phyloP scores from a whole-genome alignment of 257 asterid genomes.

The Hygrophila difformis region DNA sequence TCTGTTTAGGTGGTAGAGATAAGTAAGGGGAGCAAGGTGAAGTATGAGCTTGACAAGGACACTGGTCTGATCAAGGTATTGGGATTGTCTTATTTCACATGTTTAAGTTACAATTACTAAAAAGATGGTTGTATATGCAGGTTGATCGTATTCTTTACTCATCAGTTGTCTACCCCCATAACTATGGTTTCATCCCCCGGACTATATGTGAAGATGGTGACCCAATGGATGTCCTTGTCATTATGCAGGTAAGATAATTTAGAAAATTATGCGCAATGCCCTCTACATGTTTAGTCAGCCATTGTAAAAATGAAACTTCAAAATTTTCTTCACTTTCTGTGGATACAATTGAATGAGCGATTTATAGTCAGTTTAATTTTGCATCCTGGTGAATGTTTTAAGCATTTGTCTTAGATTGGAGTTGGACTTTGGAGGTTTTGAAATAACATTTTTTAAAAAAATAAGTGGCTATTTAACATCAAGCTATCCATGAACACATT shows the following conservation, averaged over 20 bases:
- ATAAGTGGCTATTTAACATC: not conserved
- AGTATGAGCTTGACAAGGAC: constrained; percentile 90
- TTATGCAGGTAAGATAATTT: constrained; percentile 74
- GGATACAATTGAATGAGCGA: too few species aligned
- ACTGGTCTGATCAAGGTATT: constrained; percentile 94
- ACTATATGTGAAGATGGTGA: constrained; percentile 92
- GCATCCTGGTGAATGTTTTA: too few species aligned
- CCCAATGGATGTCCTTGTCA: constrained; percentile 92
- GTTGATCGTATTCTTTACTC: constrained; percentile 96
- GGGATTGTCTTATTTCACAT: too few species aligned
- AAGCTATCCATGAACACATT: constrained; percentile 12
- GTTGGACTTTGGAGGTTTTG: too few species aligned
- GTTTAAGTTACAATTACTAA: constrained; percentile 12
- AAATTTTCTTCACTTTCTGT: too few species aligned
- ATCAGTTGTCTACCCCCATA: constrained; percentile 96
- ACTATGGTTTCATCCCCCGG: constrained; percentile 97
- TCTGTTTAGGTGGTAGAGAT: constrained; percentile 83
- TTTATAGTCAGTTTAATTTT: too few species aligned
- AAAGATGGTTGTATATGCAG: constrained; percentile 29
- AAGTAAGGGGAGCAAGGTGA: constrained; percentile 93
- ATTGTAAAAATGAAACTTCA: too few species aligned
- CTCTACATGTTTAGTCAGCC: too few species aligned
- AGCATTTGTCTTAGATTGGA: too few species aligned
- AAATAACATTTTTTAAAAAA: too few species aligned
- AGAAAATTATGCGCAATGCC: too few species aligned